phyloP scores from a whole-genome alignment of 352 stramenopile genomes.

The Phytophthora pisi region DNA sequence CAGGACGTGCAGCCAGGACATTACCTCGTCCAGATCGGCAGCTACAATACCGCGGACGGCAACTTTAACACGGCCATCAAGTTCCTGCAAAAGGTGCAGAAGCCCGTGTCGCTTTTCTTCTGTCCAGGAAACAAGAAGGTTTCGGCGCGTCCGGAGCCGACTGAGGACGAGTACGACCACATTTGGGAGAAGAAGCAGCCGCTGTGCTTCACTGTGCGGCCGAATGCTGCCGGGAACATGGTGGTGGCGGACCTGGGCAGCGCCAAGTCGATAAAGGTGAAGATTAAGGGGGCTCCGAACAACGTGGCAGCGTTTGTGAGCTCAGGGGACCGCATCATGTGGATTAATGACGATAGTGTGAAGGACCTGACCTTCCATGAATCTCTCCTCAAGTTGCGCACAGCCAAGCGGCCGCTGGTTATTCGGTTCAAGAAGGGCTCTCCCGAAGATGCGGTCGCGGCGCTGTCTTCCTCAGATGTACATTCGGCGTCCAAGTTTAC shows the following conservation, averaged over 20 bases:
- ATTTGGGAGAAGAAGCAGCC: constrained; percentile 91
- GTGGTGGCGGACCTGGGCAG: constrained; percentile 82
- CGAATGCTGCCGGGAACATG: constrained; percentile 67
- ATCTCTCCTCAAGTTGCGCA: constrained; percentile 82
- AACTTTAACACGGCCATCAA: constrained; percentile 92
- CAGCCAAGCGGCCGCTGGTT: constrained; percentile 78
- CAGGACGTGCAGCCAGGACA: constrained; percentile 87
- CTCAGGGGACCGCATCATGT: constrained; percentile 71
- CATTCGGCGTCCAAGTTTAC: constrained; percentile 34
- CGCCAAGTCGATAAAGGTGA: constrained; percentile 88
- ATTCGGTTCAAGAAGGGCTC: constrained; percentile 85
- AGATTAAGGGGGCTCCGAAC: constrained; percentile 67
- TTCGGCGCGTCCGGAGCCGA: constrained; percentile 68
- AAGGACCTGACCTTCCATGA: constrained; percentile 83
- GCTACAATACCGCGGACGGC: constrained; percentile 81
- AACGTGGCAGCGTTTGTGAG: constrained; percentile 59
- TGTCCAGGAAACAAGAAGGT: constrained; percentile 83
- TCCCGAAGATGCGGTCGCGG: constrained; percentile 43
- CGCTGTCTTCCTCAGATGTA: constrained; percentile 28
- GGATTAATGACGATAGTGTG: constrained; percentile 86
- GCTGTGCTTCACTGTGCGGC: constrained; percentile 81
- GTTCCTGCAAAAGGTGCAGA: constrained; percentile 88
- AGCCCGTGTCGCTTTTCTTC: constrained; percentile 86
- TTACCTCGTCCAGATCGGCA: constrained; percentile 88
- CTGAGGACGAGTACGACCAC: constrained; percentile 83